A percentile compares a stretch with the other conserved stretches of the same genome.
Evolutionary conservation across 495 filamentous ascomycete genomes (phyloP).

Genomic region (Penicillium cinerascens): DNA sequence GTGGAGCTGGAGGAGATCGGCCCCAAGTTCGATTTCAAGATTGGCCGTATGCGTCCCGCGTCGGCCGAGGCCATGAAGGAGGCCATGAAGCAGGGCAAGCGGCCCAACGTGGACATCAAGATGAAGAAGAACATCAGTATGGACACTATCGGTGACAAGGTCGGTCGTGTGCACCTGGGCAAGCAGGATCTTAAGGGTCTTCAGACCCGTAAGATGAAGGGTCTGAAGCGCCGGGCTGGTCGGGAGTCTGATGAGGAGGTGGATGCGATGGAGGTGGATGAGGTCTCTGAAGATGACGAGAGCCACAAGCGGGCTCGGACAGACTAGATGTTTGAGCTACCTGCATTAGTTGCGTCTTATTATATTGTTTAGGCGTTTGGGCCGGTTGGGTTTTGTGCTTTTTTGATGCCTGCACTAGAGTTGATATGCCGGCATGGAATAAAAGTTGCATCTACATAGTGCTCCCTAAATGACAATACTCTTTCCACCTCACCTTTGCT

Average conservation of each 20-base stretch:
- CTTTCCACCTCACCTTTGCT: neutral
- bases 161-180: conserved; percentile 87
- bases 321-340: conserved; percentile 26
- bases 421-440: conserved; percentile 25
- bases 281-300: conserved; percentile 37
- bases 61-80: conserved; percentile 79
- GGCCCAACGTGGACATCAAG: conserved; percentile 52
- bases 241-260: conserved; percentile 44
- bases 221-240: conserved; percentile 73
- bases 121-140: conserved; percentile 94
- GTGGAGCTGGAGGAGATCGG: conserved; percentile 96
- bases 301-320: conserved; percentile 36
- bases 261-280: conserved; percentile 46
- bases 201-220: conserved; percentile 99
- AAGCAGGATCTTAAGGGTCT: conserved; percentile 83
- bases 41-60: conserved; percentile 76
- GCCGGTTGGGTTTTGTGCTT: conserved; percentile 25
- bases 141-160: conserved; percentile 90
- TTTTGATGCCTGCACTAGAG: conserved; percentile 20
- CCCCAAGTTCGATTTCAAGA: conserved; percentile 87
- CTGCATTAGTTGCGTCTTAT: conserved; percentile 25
- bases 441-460: conserved; percentile 9
- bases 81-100: conserved; percentile 80
- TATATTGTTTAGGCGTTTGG: conserved; percentile 30
- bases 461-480: neutral